Percentiles rank a stretch among this genome's conserved stretches.
These are phyloP conservation scores for Fusarium euwallaceae DNA, from an alignment of 2,329 filamentous ascomycete species.

Conservation along the genomic window DNA sequence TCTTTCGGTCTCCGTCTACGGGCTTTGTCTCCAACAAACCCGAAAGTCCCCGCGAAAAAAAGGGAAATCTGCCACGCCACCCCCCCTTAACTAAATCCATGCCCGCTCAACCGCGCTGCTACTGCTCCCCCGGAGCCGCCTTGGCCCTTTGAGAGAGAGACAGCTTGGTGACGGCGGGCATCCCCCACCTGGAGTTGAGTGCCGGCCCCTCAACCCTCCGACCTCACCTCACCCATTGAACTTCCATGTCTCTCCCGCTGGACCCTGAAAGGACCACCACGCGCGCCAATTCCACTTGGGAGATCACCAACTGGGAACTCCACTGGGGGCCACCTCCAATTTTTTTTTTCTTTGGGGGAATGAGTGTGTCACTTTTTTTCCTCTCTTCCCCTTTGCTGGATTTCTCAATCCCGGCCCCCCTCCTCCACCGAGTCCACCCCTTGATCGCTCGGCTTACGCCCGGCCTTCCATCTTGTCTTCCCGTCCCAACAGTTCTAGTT, in stretches of 20 bases:
- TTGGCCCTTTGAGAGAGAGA: conserved; percentile 22
- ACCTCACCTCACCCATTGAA: conserved; percentile 17
- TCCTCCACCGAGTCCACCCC: not conserved
- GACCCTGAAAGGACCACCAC: conserved; percentile 28
- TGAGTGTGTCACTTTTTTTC: not conserved
- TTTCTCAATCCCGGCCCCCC: not conserved
- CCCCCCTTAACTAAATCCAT: conserved; percentile 16
- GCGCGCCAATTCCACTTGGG: conserved; percentile 4
- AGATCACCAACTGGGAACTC: conserved; percentile 13
- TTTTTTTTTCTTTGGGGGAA: conserved; percentile 44
- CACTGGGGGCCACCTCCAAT: not conserved
- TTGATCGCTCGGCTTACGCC: conserved; percentile 36
- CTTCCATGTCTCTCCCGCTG: conserved; percentile 8
- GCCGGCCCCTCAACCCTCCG: conserved; percentile 36
- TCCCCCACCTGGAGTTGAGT: conserved; percentile 25
- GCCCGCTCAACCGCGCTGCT: conserved; percentile 18
- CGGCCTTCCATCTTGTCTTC: conserved; percentile 33
- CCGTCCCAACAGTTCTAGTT: conserved; percentile 47
- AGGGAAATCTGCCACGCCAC: not conserved
- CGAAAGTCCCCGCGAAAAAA: conserved; percentile 2
- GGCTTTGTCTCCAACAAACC: conserved; percentile 23
- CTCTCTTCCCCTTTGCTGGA: not conserved
- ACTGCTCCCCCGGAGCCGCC: conserved; percentile 11
- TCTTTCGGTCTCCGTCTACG: conserved; percentile 36
- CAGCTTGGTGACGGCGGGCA: conserved; percentile 10